These are phyloP conservation scores for Brassica carinata DNA, from an alignment of 345 rosid species.

Conservation along the genomic window DNA sequence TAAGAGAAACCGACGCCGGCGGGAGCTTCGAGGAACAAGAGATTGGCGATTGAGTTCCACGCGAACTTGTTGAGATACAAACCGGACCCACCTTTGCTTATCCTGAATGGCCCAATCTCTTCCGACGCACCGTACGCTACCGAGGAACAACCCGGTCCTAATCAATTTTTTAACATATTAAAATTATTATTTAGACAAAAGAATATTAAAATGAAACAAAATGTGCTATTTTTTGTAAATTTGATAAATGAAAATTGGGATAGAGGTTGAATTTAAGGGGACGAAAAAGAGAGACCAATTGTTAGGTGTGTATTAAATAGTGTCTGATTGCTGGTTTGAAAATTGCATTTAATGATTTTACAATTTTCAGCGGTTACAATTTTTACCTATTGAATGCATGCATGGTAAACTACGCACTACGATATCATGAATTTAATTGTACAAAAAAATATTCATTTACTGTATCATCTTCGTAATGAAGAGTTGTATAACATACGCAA, in stretches of 20 bases:
- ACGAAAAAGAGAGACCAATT: constrained; percentile 9
- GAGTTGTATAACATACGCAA: not conserved
- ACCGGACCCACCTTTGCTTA: constrained; percentile 80
- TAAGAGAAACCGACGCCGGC: constrained; percentile 99
- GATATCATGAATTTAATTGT: not conserved
- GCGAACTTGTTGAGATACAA: constrained; percentile 81
- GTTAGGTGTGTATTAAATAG: constrained; percentile 40
- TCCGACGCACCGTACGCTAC: constrained; percentile 99
- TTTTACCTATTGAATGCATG: constrained; percentile 28
- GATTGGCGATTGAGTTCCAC: constrained; percentile 86
- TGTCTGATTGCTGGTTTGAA: constrained; percentile 11
- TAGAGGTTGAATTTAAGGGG: constrained; percentile 20
- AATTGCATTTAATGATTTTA: constrained; percentile 35
- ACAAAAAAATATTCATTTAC: not conserved
- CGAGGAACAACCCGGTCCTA: constrained; percentile 99
- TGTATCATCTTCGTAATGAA: not conserved
- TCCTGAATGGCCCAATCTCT: constrained; percentile 94
- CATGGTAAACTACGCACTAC: constrained; percentile 12
- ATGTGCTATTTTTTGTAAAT: not conserved
- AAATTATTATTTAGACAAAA: not conserved
- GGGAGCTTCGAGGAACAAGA: constrained; percentile 92
- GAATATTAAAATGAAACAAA: too few relatives aligned
- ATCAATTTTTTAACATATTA: not conserved
- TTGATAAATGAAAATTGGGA: not conserved
- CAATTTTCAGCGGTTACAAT: not conserved